These are phyloP conservation scores for Hypoxylon subgilvum DNA, from an alignment of 495 filamentous ascomycete genomes.

Conservation along the genomic window DNA sequence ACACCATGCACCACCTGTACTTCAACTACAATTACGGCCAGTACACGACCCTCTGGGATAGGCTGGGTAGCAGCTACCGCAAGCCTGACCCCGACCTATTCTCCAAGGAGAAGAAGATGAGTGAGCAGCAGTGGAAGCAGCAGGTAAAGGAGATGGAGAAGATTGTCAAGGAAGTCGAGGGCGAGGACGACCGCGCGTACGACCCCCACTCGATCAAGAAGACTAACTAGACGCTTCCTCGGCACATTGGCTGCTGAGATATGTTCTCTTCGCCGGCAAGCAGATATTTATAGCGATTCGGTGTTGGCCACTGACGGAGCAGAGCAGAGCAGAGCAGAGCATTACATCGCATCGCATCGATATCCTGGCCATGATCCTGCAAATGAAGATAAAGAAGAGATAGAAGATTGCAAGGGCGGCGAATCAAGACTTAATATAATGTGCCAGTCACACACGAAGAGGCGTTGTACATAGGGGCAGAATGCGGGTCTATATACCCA, in stretches of 20 bases:
- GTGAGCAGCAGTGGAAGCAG: conserved; percentile 75
- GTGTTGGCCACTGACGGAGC: too few relatives aligned
- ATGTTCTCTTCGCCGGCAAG: background rate
- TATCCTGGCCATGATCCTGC: too few relatives aligned
- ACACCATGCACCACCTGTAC: conserved; percentile 96
- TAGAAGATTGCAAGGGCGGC: too few relatives aligned
- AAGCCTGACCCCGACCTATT: conserved; percentile 88
- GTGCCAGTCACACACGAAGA: too few relatives aligned
- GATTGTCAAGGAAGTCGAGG: conserved; percentile 83
- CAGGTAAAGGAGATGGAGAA: conserved; percentile 87
- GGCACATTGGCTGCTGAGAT: background rate
- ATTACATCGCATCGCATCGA: too few relatives aligned
- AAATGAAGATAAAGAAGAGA: too few relatives aligned
- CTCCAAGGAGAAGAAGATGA: conserved; percentile 87
- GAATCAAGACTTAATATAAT: too few relatives aligned
- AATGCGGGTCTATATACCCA: too few relatives aligned
- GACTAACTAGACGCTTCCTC: conserved; percentile 40
- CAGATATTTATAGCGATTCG: too few relatives aligned
- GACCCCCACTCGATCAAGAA: conserved; percentile 55
- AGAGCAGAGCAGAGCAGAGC: background rate
- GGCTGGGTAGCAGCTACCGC: conserved; percentile 86
- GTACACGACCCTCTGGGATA: conserved; percentile 94
- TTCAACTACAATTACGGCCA: conserved; percentile 99
- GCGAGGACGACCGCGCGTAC: conserved; percentile 82
- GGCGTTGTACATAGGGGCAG: too few relatives aligned